Conservation (phyloP, 73 alveolate species). For the Uronychia binucleata region DNA sequence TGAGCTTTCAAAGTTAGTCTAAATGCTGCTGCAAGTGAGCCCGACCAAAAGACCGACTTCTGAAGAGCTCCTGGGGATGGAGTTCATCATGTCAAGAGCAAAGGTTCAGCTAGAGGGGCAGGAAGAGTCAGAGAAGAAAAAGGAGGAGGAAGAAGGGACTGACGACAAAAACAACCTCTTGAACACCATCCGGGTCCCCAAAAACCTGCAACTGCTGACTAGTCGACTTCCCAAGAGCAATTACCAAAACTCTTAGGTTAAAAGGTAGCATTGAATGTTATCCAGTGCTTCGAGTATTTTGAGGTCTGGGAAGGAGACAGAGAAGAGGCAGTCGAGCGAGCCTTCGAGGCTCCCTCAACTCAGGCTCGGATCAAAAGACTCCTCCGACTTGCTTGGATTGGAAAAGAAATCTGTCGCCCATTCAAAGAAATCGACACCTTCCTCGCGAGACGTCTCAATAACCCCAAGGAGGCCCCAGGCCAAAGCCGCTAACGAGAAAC, state of each 20-base stretch:
- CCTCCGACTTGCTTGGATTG: too few species aligned
- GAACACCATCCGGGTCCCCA: conserved; percentile 66
- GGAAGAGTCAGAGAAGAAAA: too few species aligned
- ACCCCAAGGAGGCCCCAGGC: not conserved
- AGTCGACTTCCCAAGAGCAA: conserved; percentile 58
- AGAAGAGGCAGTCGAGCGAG: too few species aligned
- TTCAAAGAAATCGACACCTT: too few species aligned
- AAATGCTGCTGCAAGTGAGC: not conserved
- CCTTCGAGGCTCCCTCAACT: too few species aligned
- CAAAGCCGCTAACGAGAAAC: not conserved
- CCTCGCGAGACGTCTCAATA: not conserved
- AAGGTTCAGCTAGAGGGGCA: too few species aligned
- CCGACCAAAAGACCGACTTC: not conserved
- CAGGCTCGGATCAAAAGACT: too few species aligned
- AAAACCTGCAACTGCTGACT: conserved; percentile 49
- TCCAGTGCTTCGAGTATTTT: not conserved
- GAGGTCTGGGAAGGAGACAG: too few species aligned
- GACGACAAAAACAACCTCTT: conserved; percentile 17
- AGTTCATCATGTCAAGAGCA: too few species aligned
- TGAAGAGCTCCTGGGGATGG: not conserved
- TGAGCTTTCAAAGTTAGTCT: not conserved
- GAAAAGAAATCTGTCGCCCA: too few species aligned
- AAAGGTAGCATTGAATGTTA: not conserved
- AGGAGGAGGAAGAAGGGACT: not conserved
- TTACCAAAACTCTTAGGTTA: not conserved